phyloP scores from a whole-genome alignment of 306 rosid genomes.

The Arachis hypogaea region DNA sequence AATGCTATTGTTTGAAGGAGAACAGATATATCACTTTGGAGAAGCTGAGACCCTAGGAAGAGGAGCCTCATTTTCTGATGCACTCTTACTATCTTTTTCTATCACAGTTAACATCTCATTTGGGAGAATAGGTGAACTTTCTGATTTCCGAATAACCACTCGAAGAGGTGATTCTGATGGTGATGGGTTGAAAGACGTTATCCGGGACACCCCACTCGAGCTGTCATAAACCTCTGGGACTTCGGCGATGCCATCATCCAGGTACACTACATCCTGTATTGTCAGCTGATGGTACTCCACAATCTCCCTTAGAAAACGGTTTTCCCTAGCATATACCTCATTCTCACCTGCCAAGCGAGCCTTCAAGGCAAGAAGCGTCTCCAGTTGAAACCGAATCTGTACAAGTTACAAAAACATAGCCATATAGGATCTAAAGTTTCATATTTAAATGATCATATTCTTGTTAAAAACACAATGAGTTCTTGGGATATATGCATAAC shows the following conservation, averaged over 20 bases:
- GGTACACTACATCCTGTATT: slow-evolving; percentile 89
- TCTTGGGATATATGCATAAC: background rate
- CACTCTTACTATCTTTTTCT: slow-evolving; percentile 46
- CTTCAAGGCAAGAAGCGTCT: slow-evolving; percentile 94
- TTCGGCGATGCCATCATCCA: slow-evolving; percentile 90
- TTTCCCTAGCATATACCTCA: slow-evolving; percentile 83
- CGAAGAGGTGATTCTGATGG: slow-evolving; percentile 47
- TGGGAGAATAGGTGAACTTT: slow-evolving; percentile 24
- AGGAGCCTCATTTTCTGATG: slow-evolving; percentile 45
- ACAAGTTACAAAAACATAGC: slow-evolving; percentile 16
- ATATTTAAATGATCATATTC: background rate
- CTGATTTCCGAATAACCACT: slow-evolving; percentile 33
- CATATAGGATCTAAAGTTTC: background rate
- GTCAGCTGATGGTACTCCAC: slow-evolving; percentile 98
- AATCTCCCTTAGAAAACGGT: slow-evolving; percentile 90
- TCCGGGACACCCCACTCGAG: slow-evolving; percentile 41
- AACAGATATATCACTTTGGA: slow-evolving; percentile 33
- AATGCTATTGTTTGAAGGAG: slow-evolving; percentile 31
- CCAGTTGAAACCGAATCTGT: slow-evolving; percentile 90
- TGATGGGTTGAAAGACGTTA: slow-evolving; percentile 53
- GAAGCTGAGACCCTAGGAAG: slow-evolving; percentile 31
- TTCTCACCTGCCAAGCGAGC: slow-evolving; percentile 87
- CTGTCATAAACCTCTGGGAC: slow-evolving; percentile 70
- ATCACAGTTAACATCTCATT: slow-evolving; percentile 47
- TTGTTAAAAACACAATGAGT: background rate